phyloP scores from a whole-genome alignment of 176 grass and related monocot species.

The Musa acuminata region DNA sequence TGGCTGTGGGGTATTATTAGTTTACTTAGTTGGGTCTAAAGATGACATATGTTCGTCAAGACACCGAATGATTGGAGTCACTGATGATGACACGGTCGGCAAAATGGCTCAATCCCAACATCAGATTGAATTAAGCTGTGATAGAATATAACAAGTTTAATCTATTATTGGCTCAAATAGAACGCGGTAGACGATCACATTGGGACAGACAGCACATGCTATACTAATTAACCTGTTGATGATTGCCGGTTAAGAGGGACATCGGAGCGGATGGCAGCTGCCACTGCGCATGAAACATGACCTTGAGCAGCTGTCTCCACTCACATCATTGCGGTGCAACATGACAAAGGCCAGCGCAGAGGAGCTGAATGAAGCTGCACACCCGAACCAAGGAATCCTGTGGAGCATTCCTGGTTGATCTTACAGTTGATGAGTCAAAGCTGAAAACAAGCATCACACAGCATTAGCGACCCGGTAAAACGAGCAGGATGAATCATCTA shows the following conservation, averaged over 20 bases:
- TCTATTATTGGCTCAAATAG: not conserved
- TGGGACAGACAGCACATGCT: too few species aligned
- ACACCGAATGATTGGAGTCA: not conserved
- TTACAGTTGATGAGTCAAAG: not conserved
- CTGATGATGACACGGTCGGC: not conserved
- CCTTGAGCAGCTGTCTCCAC: not conserved
- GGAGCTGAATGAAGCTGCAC: not conserved
- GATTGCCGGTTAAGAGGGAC: too few species aligned
- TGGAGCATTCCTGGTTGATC: not conserved
- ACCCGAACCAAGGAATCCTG: not conserved
- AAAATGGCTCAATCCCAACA: conserved; percentile 7
- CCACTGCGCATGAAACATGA: too few species aligned
- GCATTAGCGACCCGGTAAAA: too few species aligned
- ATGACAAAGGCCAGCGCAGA: not conserved
- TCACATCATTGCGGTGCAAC: not conserved
- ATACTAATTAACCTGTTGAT: too few species aligned
- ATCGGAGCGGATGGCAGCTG: too few species aligned
- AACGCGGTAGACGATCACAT: not conserved
- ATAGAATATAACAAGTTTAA: too few species aligned
- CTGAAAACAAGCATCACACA: too few species aligned
- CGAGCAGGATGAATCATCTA: too few species aligned
- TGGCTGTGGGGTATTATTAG: too few species aligned
- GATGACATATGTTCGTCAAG: not conserved
- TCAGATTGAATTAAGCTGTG: not conserved
- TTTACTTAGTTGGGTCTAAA: not conserved